These are phyloP conservation scores for Euphorbia schlechtendalii DNA, from an alignment of 441 rosid species.

Conservation along the genomic window DNA sequence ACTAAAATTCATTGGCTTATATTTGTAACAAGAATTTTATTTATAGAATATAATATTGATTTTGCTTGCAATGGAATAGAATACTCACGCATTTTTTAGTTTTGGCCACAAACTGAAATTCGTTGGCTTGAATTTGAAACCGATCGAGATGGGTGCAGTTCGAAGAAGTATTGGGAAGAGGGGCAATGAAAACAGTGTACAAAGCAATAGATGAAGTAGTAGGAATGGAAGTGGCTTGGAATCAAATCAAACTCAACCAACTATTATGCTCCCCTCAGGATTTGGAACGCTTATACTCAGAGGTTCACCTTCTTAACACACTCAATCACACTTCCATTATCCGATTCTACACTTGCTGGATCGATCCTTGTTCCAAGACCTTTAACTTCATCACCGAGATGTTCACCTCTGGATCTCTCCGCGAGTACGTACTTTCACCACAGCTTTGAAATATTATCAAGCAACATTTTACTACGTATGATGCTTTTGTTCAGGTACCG, in stretches of 20 bases:
- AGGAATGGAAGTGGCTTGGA: conserved; percentile 85
- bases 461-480: too few relatives aligned
- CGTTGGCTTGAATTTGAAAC: too few relatives aligned
- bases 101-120: too few relatives aligned
- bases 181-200: conserved; percentile 82
- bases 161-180: conserved; percentile 63
- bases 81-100: too few relatives aligned
- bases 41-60: too few relatives aligned
- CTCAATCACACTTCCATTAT: conserved; percentile 53
- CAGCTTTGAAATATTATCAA: too few relatives aligned
- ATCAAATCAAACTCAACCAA: conserved; percentile 47
- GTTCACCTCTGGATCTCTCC: conserved; percentile 67
- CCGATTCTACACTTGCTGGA: conserved; percentile 61
- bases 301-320: conserved; percentile 63
- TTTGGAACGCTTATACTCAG: conserved; percentile 57
- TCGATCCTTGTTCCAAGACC: conserved; percentile 44
- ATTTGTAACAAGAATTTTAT: too few relatives aligned
- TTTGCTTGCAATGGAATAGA: too few relatives aligned
- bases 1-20: too few relatives aligned
- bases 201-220: conserved; percentile 59
- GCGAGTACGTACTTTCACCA: conserved; percentile 57
- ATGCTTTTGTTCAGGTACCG: conserved; percentile 37
- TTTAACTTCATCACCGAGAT: conserved; percentile 79
- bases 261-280: conserved; percentile 49
- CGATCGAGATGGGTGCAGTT: conserved; percentile 23